Percentiles rank a stretch among this genome's conserved stretches.
These are phyloP conservation scores for Aspergillus tanneri DNA, from an alignment of 2,329 filamentous ascomycete species.

Conservation along the genomic window DNA sequence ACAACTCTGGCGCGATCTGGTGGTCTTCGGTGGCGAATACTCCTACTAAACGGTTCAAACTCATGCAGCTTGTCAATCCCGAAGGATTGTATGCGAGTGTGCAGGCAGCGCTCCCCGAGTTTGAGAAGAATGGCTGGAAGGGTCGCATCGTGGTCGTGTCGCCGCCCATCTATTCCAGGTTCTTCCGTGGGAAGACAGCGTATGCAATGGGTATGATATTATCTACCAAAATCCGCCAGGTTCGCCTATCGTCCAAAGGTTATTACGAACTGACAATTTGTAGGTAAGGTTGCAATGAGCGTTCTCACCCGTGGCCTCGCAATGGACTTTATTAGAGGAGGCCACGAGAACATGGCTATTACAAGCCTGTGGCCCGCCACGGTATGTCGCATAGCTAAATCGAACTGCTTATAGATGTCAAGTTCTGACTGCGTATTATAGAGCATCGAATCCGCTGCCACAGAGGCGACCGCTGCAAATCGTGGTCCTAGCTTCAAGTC, in stretches of 20 bases:
- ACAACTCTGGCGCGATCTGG: constrained; percentile 85
- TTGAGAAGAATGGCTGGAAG: constrained; percentile 54
- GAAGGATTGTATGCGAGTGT: constrained; percentile 73
- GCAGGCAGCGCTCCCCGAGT: constrained; percentile 67
- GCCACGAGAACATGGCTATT: constrained; percentile 67
- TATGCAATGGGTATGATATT: constrained; percentile 64
- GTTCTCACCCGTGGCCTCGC: constrained; percentile 77
- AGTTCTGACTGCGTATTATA: constrained; percentile 21
- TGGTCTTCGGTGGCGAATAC: constrained; percentile 74
- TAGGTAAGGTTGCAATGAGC: constrained; percentile 75
- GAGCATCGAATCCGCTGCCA: constrained; percentile 75
- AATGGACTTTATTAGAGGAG: constrained; percentile 74
- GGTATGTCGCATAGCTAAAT: constrained; percentile 47
- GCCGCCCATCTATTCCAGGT: constrained; percentile 81
- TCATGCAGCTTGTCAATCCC: constrained; percentile 73
- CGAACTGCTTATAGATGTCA: neutral
- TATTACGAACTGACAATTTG: neutral
- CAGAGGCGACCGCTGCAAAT: constrained; percentile 50
- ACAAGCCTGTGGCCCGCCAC: constrained; percentile 80
- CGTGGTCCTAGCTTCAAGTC: constrained; percentile 51
- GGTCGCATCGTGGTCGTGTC: constrained; percentile 75
- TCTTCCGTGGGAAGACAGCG: constrained; percentile 81
- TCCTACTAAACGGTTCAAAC: constrained; percentile 71
- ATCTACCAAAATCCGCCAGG: neutral
- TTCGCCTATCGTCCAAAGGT: neutral